Evolutionary conservation across 257 asterid genomes (phyloP).

Genomic region (Osmanthus fragrans): DNA sequence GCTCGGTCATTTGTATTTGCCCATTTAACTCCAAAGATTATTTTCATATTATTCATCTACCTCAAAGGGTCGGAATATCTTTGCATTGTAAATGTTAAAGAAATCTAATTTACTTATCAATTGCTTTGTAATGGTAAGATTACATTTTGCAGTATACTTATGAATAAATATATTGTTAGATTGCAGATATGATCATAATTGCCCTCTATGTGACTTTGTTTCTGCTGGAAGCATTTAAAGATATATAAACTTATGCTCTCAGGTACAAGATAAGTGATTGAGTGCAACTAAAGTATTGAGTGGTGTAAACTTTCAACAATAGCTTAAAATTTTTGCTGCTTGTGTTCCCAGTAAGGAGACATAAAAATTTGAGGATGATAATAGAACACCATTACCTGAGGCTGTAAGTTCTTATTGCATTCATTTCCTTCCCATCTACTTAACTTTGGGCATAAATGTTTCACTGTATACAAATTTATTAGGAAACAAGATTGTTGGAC

Average conservation of each 20-base stretch:
- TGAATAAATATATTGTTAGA: too few relatives aligned
- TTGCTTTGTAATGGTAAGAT: neutral
- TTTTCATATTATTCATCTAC: neutral
- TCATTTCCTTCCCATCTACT: too few relatives aligned
- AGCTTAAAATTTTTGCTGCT: neutral
- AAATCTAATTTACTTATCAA: neutral
- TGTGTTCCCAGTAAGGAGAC: too few relatives aligned
- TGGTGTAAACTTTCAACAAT: neutral
- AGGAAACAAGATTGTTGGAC: too few relatives aligned
- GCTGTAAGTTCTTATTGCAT: too few relatives aligned
- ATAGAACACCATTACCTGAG: too few relatives aligned
- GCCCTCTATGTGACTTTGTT: too few relatives aligned
- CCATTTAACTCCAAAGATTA: neutral
- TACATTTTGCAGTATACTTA: too few relatives aligned
- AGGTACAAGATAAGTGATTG: neutral
- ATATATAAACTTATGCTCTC: neutral
- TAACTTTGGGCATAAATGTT: too few relatives aligned
- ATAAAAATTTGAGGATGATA: too few relatives aligned
- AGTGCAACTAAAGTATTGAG: neutral
- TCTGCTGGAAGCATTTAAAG: neutral
- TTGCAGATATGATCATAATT: too few relatives aligned
- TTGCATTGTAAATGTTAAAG: neutral
- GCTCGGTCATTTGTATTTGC: neutral
- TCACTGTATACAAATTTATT: too few relatives aligned
- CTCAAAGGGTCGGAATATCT: neutral